These are phyloP conservation scores for Grifola frondosa DNA, from an alignment of 1,284 basidiomycete species.

Conservation along the genomic window DNA sequence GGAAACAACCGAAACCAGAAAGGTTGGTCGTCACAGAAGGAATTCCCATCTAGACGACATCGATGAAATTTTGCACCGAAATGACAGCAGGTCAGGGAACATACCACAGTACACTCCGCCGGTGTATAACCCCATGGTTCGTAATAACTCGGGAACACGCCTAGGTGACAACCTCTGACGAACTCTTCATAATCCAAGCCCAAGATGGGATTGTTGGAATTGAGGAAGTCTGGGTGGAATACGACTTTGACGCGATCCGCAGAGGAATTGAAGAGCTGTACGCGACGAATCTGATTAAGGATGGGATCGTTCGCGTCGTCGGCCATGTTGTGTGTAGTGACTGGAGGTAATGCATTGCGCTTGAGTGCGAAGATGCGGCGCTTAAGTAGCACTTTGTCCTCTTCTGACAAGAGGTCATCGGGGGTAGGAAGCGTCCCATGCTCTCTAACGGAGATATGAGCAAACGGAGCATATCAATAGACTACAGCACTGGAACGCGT, in stretches of 20 bases:
- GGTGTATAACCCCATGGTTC: slow-evolving; percentile 93
- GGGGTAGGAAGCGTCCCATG: slow-evolving; percentile 73
- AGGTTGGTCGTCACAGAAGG: slow-evolving; percentile 97
- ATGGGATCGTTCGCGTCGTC: slow-evolving; percentile 93
- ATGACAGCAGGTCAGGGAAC: slow-evolving; percentile 27
- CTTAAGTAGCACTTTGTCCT: slow-evolving; percentile 96
- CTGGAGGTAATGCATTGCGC: slow-evolving; percentile 88
- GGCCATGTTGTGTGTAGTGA: slow-evolving; percentile 97
- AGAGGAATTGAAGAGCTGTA: slow-evolving; percentile 86
- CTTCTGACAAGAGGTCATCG: slow-evolving; percentile 80
- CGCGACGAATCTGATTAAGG: slow-evolving; percentile 90
- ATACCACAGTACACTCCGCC: slow-evolving; percentile 80
- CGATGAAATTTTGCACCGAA: background rate
- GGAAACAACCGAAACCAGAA: slow-evolving; percentile 97
- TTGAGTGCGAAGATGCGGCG: slow-evolving; percentile 95
- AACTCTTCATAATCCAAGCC: slow-evolving; percentile 99
- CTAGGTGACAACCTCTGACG: slow-evolving; percentile 95
- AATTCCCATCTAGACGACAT: slow-evolving; percentile 80
- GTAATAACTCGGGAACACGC: slow-evolving; percentile 96
- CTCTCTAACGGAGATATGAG: slow-evolving; percentile 48
- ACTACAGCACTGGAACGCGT: slow-evolving; percentile 26
- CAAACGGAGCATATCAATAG: slow-evolving; percentile 1
- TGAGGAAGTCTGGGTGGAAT: slow-evolving; percentile 98
- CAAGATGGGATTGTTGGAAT: slow-evolving; percentile 95
- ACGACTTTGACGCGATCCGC: slow-evolving; percentile 92